Percentiles rank a stretch among this genome's conserved stretches.
These are phyloP conservation scores for Solanum aculeatissimum DNA, from an alignment of 305 asterid species.

Conservation along the genomic window DNA sequence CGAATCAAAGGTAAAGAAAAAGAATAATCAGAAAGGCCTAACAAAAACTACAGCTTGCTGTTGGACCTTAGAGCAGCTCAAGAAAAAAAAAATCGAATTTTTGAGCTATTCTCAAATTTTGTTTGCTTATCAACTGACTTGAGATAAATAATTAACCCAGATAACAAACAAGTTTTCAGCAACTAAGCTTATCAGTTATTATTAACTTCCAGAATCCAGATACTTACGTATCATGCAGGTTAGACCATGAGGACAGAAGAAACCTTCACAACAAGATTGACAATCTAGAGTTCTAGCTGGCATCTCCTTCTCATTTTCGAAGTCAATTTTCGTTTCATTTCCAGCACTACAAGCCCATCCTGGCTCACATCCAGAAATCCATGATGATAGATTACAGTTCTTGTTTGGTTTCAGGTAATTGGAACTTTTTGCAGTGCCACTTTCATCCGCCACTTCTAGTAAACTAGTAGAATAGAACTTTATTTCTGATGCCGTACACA, in stretches of 20 bases:
- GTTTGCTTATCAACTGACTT: neutral
- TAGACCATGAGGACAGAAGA: conserved; percentile 90
- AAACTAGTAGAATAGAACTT: conserved; percentile 56
- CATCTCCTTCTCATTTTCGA: conserved; percentile 26
- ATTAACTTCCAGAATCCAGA: neutral
- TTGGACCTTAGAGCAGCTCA: neutral
- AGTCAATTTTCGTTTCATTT: conserved; percentile 21
- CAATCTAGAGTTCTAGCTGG: conserved; percentile 50
- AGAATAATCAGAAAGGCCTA: neutral
- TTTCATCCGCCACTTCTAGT: conserved; percentile 16
- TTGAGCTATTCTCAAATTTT: neutral
- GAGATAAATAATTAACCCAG: neutral
- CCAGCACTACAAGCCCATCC: conserved; percentile 87
- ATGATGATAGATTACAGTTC: conserved; percentile 56
- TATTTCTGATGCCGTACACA: conserved; percentile 80
- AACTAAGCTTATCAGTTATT: neutral
- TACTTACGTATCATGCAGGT: conserved; percentile 93
- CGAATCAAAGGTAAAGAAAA: neutral
- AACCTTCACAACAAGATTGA: conserved; percentile 83
- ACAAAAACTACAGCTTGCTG: neutral
- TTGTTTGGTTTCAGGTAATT: conserved; percentile 50
- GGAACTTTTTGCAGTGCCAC: conserved; percentile 4
- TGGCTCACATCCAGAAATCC: conserved; percentile 90
- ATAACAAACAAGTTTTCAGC: neutral
- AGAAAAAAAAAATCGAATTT: neutral